Conservation (phyloP, 2,329 filamentous ascomycete species). For the Colletotrichum cordylinicola region DNA sequence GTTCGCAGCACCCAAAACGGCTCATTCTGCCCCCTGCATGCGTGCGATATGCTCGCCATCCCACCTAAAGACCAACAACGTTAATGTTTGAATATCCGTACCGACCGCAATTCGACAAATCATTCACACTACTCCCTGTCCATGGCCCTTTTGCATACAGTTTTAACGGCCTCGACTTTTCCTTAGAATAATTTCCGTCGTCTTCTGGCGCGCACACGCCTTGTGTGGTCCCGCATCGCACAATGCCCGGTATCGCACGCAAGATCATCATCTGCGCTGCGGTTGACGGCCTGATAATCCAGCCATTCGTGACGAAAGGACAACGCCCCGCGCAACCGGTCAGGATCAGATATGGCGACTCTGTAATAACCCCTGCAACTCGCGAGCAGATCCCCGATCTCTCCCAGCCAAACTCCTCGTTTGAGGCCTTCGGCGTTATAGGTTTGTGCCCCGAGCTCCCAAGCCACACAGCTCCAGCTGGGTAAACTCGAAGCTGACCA, state of each 20-base stretch:
- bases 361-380: slow-evolving; percentile 47
- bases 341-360: slow-evolving; percentile 73
- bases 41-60: background rate
- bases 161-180: background rate
- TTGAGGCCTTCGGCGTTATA: slow-evolving; percentile 66
- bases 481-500: background rate
- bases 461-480: background rate
- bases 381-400: slow-evolving; percentile 52
- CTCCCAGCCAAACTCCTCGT: slow-evolving; percentile 52
- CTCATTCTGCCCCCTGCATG: background rate
- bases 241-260: slow-evolving; percentile 79
- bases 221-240: background rate
- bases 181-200: background rate
- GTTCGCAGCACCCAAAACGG: slow-evolving; percentile 3
- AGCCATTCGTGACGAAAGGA: slow-evolving; percentile 69
- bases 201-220: background rate
- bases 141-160: background rate
- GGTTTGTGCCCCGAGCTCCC: slow-evolving; percentile 44
- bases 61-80: background rate
- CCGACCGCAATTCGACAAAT: background rate
- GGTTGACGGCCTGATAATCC: slow-evolving; percentile 82
- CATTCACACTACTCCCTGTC: background rate
- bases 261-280: slow-evolving; percentile 83
- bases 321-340: slow-evolving; percentile 62
- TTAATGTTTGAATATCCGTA: background rate